phyloP scores from a whole-genome alignment of 345 rosid species.

The Citrus australasica region DNA sequence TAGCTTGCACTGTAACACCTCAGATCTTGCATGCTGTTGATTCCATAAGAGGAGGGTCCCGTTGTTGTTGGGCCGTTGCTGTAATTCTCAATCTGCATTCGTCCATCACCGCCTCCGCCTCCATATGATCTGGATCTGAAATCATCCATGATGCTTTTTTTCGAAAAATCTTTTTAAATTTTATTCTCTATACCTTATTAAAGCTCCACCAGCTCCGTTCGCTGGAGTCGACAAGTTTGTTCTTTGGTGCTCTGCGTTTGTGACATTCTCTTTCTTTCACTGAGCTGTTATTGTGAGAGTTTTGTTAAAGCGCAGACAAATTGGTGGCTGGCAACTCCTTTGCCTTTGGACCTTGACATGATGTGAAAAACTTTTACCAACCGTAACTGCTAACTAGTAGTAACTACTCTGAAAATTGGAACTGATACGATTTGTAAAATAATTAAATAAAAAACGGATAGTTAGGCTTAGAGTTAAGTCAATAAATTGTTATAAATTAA shows the following conservation, averaged over 20 bases:
- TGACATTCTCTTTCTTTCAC: background rate
- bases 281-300: background rate
- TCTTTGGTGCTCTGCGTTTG: background rate
- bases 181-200: background rate
- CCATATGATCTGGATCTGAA: constrained; percentile 55
- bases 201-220: background rate
- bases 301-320: background rate
- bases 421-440: no score
- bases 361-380: no score
- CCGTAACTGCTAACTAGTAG: no score
- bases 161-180: background rate
- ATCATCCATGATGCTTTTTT: constrained; percentile 47
- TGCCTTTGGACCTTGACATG: background rate
- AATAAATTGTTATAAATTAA: no score
- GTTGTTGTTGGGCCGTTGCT: background rate
- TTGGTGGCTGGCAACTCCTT: background rate
- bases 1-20: constrained; percentile 58
- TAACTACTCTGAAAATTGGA: no score
- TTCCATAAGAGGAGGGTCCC: constrained; percentile 22
- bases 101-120: constrained; percentile 29
- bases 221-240: background rate
- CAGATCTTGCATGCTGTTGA: constrained; percentile 51
- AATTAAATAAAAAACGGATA: no score
- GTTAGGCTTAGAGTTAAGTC: no score
- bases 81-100: constrained; percentile 34